Evolutionary conservation across 352 stramenopile species (phyloP).

Genomic region (Globisporangium middletonii): DNA sequence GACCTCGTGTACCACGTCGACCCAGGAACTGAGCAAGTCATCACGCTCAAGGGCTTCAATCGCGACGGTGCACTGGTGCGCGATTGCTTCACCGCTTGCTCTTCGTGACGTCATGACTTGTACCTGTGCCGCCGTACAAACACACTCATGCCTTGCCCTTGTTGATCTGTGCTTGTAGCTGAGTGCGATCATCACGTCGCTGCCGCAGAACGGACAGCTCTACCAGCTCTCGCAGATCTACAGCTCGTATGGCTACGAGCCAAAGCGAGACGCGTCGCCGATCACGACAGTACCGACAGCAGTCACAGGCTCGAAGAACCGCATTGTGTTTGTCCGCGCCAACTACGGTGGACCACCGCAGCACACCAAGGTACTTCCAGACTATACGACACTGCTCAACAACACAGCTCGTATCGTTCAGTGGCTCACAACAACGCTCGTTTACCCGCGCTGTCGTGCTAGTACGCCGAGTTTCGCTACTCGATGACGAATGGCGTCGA

Average conservation of each 20-base stretch:
- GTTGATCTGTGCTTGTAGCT: slow-evolving; percentile 28
- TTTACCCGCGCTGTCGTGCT: not conserved
- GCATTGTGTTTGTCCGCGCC: slow-evolving; percentile 77
- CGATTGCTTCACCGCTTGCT: not conserved
- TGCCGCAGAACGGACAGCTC: slow-evolving; percentile 74
- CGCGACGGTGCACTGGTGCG: slow-evolving; percentile 35
- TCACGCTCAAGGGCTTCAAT: slow-evolving; percentile 82
- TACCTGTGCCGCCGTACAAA: not conserved
- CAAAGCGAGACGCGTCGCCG: slow-evolving; percentile 52
- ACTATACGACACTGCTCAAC: not conserved
- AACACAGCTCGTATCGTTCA: not conserved
- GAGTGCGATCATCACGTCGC: slow-evolving; percentile 70
- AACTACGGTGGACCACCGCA: slow-evolving; percentile 49
- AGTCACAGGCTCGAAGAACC: slow-evolving; percentile 84
- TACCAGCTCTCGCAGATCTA: slow-evolving; percentile 89
- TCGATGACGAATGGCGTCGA: slow-evolving; percentile 67
- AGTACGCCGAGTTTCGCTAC: slow-evolving; percentile 87
- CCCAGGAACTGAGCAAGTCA: slow-evolving; percentile 62
- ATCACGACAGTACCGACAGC: slow-evolving; percentile 48
- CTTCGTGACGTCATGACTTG: not conserved
- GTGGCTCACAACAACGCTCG: not conserved
- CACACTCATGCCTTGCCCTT: not conserved
- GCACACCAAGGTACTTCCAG: slow-evolving; percentile 42
- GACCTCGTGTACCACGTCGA: slow-evolving; percentile 74
- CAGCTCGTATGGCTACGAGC: slow-evolving; percentile 85